phyloP scores from a whole-genome alignment of 306 rosid species.

The Prunus mongolica region DNA sequence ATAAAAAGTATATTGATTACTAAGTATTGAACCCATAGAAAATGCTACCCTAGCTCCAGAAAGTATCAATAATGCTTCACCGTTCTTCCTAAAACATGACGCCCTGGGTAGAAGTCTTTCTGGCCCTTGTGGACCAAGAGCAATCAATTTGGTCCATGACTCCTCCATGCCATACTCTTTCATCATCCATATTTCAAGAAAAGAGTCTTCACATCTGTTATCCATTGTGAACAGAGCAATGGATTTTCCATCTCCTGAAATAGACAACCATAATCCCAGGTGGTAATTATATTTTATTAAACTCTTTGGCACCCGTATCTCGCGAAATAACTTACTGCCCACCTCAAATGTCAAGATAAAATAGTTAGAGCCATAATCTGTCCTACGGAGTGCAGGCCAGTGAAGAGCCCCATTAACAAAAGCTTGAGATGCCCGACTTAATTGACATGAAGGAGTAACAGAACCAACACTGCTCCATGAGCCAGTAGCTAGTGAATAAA shows the following conservation, averaged over 20 bases:
- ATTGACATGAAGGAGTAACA: background rate
- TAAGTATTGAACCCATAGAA: no score
- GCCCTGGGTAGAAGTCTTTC: background rate
- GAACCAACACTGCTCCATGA: background rate
- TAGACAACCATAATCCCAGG: background rate
- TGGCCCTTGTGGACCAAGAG: background rate
- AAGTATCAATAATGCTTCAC: background rate
- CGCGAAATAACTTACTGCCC: background rate
- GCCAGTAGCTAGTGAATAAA: slow-evolving; percentile 2
- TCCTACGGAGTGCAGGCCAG: background rate
- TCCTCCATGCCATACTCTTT: background rate
- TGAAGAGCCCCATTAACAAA: background rate
- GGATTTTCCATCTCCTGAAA: background rate
- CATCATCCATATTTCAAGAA: slow-evolving; percentile 6
- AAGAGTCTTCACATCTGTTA: background rate
- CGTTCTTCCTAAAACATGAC: background rate
- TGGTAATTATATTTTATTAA: background rate
- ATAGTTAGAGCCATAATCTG: background rate
- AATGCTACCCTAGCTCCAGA: background rate
- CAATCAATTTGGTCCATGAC: background rate
- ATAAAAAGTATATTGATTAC: no score
- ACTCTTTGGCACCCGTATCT: background rate
- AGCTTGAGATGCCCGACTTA: background rate
- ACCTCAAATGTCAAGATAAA: background rate
- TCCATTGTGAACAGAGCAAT: background rate